These are phyloP conservation scores for Solanum phureja DNA, from an alignment of 257 asterid genomes.

Conservation along the genomic window DNA sequence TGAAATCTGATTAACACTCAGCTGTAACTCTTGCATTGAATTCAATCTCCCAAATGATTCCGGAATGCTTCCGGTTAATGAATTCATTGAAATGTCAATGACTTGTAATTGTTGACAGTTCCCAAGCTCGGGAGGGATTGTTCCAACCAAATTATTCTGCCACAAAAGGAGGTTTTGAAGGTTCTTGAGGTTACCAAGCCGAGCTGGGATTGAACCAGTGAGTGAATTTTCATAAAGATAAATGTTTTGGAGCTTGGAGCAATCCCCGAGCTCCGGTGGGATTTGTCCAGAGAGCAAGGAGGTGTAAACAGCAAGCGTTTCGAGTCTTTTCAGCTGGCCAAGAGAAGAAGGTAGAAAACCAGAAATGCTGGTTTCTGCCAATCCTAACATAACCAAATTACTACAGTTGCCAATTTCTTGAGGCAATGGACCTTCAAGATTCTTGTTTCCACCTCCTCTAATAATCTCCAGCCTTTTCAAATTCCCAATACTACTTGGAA, in stretches of 20 bases:
- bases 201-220: slow-evolving; percentile 53
- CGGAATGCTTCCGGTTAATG: slow-evolving; percentile 54
- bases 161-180: slow-evolving; percentile 52
- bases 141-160: slow-evolving; percentile 61
- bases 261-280: slow-evolving; percentile 63
- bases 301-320: slow-evolving; percentile 59
- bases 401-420: slow-evolving; percentile 56
- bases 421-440: slow-evolving; percentile 59
- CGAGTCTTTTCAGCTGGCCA: slow-evolving; percentile 42
- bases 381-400: slow-evolving; percentile 41
- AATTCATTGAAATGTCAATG: slow-evolving; percentile 54
- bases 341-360: slow-evolving; percentile 60
- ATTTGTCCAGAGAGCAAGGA: slow-evolving; percentile 66
- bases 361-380: slow-evolving; percentile 67
- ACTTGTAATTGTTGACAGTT: slow-evolving; percentile 34
- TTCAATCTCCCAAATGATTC: slow-evolving; percentile 40
- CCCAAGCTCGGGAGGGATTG: slow-evolving; percentile 50
- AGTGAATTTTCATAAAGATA: slow-evolving; percentile 62
- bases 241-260: slow-evolving; percentile 29
- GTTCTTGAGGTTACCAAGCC: slow-evolving; percentile 33
- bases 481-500: slow-evolving; percentile 48
- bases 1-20: slow-evolving; percentile 59
- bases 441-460: slow-evolving; percentile 76
- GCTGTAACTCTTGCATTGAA: slow-evolving; percentile 45
- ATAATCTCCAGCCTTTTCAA: slow-evolving; percentile 40